phyloP scores from a whole-genome alignment of 169 alveolate genomes.

The Babesia divergens region DNA sequence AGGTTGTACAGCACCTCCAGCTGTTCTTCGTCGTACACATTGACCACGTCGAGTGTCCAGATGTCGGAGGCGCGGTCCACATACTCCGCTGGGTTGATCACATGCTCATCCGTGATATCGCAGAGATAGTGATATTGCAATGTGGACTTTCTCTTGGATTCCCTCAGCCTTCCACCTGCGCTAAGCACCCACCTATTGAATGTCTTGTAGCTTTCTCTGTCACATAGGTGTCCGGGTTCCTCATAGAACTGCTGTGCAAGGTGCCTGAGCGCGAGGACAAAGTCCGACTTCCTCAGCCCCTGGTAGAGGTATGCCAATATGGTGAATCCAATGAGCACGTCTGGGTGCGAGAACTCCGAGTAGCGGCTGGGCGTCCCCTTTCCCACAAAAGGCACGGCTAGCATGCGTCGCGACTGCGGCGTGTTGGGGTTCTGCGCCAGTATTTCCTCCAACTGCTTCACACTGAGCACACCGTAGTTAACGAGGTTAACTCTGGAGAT shows the following conservation, averaged over 20 bases:
- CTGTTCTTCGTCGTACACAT: constrained; percentile 79
- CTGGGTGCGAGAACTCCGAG: constrained; percentile 91
- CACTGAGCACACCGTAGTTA: constrained; percentile 74
- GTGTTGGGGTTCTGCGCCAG: constrained; percentile 35
- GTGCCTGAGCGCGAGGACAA: constrained; percentile 71
- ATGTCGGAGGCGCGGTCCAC: constrained; percentile 41
- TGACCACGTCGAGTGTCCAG: constrained; percentile 76
- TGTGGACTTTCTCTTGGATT: constrained; percentile 32
- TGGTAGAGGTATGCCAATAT: constrained; percentile 83
- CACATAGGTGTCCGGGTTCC: constrained; percentile 55
- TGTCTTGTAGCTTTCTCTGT: constrained; percentile 34
- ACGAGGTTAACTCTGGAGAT: constrained; percentile 80
- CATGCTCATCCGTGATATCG: constrained; percentile 15
- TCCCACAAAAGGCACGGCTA: constrained; percentile 91
- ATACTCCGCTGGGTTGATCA: constrained; percentile 7
- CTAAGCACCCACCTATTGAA: constrained; percentile 54
- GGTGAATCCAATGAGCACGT: constrained; percentile 86
- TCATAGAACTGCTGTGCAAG: constrained; percentile 64
- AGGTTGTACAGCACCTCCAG: constrained; percentile 56
- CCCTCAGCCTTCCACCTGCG: constrained; percentile 58
- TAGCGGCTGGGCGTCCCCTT: constrained; percentile 88
- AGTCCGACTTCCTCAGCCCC: constrained; percentile 85
- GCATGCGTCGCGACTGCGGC: constrained; percentile 78
- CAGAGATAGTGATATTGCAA: constrained; percentile 38
- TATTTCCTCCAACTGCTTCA: constrained; percentile 53